These are phyloP conservation scores for Apocynum venetum DNA, from an alignment of 257 asterid genomes.

Conservation along the genomic window DNA sequence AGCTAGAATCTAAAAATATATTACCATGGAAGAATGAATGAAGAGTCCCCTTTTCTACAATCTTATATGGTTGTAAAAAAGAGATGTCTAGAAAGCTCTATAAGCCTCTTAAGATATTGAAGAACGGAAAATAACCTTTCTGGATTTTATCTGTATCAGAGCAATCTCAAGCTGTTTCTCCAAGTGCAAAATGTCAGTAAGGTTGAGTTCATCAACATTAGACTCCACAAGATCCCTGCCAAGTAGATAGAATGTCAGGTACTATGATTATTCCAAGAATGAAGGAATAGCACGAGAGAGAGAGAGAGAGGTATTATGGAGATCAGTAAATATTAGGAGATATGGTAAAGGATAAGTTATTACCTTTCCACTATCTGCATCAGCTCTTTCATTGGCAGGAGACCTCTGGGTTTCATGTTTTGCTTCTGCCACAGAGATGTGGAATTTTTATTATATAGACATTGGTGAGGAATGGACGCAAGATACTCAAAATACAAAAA, in stretches of 20 bases:
- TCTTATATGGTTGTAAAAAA: too few relatives aligned
- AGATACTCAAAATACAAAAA: background rate
- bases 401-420: constrained; percentile 22
- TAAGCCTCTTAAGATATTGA: background rate
- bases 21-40: background rate
- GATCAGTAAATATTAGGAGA: background rate
- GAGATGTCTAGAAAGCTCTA: background rate
- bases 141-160: background rate
- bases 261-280: background rate
- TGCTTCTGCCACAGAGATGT: constrained; percentile 27
- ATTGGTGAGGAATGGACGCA: background rate
- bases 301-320: background rate
- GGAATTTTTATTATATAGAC: background rate
- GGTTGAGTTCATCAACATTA: background rate
- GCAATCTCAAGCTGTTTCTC: constrained; percentile 6
- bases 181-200: constrained; percentile 9
- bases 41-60: background rate
- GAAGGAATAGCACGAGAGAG: constrained; percentile 2
- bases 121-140: constrained; percentile 2
- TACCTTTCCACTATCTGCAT: constrained; percentile 51
- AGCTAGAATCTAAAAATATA: background rate
- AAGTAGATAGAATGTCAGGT: background rate
- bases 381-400: constrained; percentile 36
- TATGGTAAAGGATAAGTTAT: background rate
- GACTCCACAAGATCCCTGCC: constrained; percentile 8